Conservation (phyloP, 257 asterid genomes). For the Solanum pimpinellifolium region DNA sequence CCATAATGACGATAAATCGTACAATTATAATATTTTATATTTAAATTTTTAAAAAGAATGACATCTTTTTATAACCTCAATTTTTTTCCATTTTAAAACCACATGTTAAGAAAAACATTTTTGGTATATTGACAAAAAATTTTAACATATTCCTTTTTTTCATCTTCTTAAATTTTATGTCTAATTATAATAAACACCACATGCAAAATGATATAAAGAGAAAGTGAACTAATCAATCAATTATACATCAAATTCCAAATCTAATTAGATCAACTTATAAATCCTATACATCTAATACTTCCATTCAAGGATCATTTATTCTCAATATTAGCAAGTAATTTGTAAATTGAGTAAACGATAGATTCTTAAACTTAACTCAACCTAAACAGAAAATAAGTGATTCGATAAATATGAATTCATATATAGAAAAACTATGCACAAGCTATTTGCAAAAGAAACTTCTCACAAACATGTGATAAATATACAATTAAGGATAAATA, state of each 20-base stretch:
- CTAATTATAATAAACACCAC: no score
- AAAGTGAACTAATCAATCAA: not conserved
- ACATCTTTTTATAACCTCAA: no score
- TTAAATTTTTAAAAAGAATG: no score
- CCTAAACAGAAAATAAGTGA: fast-evolving
- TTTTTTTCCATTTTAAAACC: no score
- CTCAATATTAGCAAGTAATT: not conserved
- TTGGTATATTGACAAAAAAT: no score
- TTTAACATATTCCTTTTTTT: no score
- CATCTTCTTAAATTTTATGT: no score
- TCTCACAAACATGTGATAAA: not conserved
- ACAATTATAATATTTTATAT: no score
- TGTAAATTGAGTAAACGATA: not conserved
- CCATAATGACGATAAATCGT: no score
- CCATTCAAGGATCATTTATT: not conserved
- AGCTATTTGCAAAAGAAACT: not conserved
- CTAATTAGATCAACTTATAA: not conserved
- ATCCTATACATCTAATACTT: not conserved
- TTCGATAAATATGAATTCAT: fast-evolving
- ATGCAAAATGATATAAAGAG: not conserved
- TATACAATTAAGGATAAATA: not conserved
- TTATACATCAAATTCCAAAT: no score
- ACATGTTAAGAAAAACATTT: no score
- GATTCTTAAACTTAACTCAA: not conserved
- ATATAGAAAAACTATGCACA: not conserved